Percentiles rank a stretch among this genome's conserved stretches.
Conservation (phyloP, 331 rosid genomes). For the Pyracantha coccinea region DNA sequence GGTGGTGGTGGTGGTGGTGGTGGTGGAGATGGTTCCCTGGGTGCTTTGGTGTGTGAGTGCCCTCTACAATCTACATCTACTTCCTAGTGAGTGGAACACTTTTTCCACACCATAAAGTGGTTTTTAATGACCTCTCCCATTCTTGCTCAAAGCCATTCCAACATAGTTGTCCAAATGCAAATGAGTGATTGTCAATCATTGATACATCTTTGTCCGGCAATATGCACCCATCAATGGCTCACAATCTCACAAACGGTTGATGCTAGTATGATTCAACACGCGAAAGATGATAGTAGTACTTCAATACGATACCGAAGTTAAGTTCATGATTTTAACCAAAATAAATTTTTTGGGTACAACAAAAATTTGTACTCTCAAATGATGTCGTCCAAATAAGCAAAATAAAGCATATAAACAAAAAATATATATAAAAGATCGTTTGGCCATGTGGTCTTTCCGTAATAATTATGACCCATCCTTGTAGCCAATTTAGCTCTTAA, state of each 20-base stretch:
- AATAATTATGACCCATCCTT: not conserved
- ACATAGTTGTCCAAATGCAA: fast-evolving
- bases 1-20: not conserved
- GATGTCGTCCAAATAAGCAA: too few relatives aligned
- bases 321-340: too few relatives aligned
- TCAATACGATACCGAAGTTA: too few relatives aligned
- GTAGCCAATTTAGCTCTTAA: not conserved
- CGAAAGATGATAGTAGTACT: not conserved
- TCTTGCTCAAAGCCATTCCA: not conserved
- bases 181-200: not conserved
- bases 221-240: not conserved
- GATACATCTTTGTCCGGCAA: too few relatives aligned
- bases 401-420: too few relatives aligned
- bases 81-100: constrained; percentile 6
- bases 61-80: not conserved
- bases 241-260: too few relatives aligned
- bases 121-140: not conserved
- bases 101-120: constrained; percentile 10
- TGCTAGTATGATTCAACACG: too few relatives aligned
- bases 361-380: too few relatives aligned
- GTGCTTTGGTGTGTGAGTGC: constrained; percentile 14
- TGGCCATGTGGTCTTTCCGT: not conserved
- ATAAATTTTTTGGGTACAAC: too few relatives aligned
- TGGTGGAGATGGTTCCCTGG: constrained; percentile 26
- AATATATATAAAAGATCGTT: not conserved